Evolutionary conservation across 1,284 basidiomycete species (phyloP).

Genomic region (Cutaneotrichosporon cutaneum): DNA sequence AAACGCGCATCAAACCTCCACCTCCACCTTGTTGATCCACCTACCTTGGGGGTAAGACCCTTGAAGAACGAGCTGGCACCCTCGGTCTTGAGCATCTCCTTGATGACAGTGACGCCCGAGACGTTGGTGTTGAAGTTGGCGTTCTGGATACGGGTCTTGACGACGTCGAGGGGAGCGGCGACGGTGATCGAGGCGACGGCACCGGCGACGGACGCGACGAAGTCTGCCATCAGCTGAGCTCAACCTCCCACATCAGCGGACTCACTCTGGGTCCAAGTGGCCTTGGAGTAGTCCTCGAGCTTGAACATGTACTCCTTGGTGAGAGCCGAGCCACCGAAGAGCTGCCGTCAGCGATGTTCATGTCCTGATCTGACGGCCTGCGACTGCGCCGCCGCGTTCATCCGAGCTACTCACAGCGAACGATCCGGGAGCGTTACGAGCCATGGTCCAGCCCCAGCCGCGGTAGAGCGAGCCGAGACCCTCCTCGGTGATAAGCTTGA

Average conservation of each 20-base stretch:
- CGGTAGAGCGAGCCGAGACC: constrained; percentile 83
- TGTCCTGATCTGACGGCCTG: too few species aligned
- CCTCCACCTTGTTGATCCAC: constrained; percentile 29
- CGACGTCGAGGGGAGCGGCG: constrained; percentile 90
- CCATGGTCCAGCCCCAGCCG: constrained; percentile 99
- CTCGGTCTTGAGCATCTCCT: constrained; percentile 85
- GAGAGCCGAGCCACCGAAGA: constrained; percentile 92
- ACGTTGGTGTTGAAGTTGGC: constrained; percentile 92
- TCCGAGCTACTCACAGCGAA: constrained; percentile 70
- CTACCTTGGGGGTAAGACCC: constrained; percentile 88
- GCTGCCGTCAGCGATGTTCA: constrained; percentile 55
- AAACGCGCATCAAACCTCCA: neutral
- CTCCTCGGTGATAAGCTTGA: constrained; percentile 89
- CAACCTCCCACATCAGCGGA: neutral
- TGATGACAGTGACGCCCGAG: constrained; percentile 78
- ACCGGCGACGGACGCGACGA: constrained; percentile 88
- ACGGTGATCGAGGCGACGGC: constrained; percentile 94
- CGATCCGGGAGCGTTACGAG: constrained; percentile 91
- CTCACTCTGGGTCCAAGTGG: constrained; percentile 84
- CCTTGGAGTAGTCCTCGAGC: constrained; percentile 82
- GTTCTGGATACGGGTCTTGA: constrained; percentile 98
- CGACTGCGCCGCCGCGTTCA: neutral
- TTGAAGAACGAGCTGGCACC: constrained; percentile 90
- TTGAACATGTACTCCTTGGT: constrained; percentile 93
- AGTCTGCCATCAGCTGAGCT: constrained; percentile 56